These are phyloP conservation scores for Actinidia chinensis DNA, from an alignment of 179 eudicot genomes.

Conservation along the genomic window DNA sequence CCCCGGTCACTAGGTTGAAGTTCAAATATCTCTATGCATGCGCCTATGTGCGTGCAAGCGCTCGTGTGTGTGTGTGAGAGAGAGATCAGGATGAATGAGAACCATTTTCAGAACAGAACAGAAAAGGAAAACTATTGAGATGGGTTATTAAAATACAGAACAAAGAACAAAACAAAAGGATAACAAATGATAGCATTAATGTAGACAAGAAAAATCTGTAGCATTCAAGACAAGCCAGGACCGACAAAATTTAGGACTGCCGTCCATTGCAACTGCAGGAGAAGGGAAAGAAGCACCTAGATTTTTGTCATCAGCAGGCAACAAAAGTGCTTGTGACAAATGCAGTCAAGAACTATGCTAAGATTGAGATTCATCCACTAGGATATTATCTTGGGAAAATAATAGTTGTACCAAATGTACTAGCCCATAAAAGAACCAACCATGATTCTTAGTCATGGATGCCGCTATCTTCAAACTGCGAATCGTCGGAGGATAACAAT, in stretches of 20 bases:
- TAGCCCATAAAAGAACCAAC: not conserved
- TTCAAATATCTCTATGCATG: no score
- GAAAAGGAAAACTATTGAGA: no score
- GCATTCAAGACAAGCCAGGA: not conserved
- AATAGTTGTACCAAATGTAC: not conserved
- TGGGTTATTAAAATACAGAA: no score
- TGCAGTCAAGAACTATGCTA: not conserved
- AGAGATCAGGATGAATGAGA: no score
- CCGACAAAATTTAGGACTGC: not conserved
- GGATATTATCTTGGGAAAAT: not conserved
- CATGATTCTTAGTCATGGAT: not conserved
- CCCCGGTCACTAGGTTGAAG: no score
- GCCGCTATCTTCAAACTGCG: not conserved
- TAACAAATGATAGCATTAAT: no score
- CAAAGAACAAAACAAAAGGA: no score
- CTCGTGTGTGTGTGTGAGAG: no score
- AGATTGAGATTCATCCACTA: not conserved
- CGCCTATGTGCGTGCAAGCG: no score
- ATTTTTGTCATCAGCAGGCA: not conserved
- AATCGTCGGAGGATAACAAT: not conserved
- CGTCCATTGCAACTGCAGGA: not conserved
- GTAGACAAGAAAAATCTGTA: no score
- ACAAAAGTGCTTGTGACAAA: not conserved
- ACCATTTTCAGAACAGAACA: no score
- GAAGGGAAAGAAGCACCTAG: not conserved